phyloP scores from a whole-genome alignment of 169 alveolate genomes.

The Perkinsus marinus region DNA sequence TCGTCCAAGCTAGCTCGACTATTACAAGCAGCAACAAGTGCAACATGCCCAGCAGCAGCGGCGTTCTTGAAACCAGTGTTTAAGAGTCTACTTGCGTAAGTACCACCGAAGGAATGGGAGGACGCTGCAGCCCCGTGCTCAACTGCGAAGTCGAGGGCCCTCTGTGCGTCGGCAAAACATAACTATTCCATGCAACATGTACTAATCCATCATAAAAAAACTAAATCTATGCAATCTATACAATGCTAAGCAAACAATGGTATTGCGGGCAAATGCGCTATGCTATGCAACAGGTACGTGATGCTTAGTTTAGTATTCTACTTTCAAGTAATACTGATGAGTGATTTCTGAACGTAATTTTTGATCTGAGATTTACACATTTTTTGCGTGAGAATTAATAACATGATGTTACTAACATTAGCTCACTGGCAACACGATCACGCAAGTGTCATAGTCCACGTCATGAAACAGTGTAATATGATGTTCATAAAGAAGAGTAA shows the following conservation, averaged over 20 bases:
- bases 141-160: conserved; percentile 21
- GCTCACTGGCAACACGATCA: neutral
- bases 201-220: too few species aligned
- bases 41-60: conserved; percentile 12
- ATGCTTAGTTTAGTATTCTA: too few species aligned
- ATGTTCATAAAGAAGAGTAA: too few species aligned
- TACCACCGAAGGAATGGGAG: conserved; percentile 14
- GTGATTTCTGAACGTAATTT: neutral
- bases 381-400: neutral
- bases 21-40: conserved; percentile 26
- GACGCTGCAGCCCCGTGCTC: conserved; percentile 16
- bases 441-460: neutral
- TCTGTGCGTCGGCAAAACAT: too few species aligned
- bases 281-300: too few species aligned
- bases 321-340: too few species aligned
- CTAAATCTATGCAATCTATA: neutral
- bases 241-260: neutral
- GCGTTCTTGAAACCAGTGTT: conserved; percentile 18
- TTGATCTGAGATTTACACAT: too few species aligned
- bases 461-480: too few species aligned
- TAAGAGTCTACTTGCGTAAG: conserved; percentile 8
- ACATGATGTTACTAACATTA: neutral
- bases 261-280: too few species aligned
- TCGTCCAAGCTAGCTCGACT: conserved; percentile 6
- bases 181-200: too few species aligned